Percentiles rank a stretch among this genome's conserved stretches.
Conservation (phyloP, 202 grass and related monocot species). For the Schoenoplectus triqueter region DNA sequence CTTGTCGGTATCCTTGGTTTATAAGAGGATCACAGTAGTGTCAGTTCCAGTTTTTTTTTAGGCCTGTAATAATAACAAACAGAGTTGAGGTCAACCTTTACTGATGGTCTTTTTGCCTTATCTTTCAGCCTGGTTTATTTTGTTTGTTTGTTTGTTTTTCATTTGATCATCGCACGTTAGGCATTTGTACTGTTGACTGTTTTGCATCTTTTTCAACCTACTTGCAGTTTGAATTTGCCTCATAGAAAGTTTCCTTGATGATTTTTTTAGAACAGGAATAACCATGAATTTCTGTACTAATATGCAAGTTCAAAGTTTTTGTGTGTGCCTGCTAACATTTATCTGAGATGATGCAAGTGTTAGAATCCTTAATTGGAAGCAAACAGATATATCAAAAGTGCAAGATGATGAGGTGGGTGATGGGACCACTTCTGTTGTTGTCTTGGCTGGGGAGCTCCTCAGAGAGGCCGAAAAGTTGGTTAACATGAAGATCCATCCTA, state of each 20-base stretch:
- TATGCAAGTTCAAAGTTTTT: not conserved
- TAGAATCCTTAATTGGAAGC: slow-evolving; percentile 15
- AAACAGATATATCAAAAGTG: slow-evolving; percentile 95
- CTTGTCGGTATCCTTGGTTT: slow-evolving; percentile 88
- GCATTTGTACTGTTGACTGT: not conserved
- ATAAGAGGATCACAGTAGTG: not conserved
- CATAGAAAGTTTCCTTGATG: not conserved
- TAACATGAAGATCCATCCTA: slow-evolving; percentile 95
- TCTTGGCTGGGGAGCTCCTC: slow-evolving; percentile 94
- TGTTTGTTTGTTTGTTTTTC: not conserved
- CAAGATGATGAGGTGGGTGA: slow-evolving; percentile 99
- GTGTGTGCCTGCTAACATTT: slow-evolving; percentile 13
- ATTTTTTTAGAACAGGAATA: not conserved
- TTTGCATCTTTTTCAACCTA: not conserved
- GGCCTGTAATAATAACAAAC: not conserved
- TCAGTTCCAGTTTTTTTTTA: not conserved
- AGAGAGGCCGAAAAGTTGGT: slow-evolving; percentile 84
- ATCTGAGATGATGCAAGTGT: slow-evolving; percentile 5
- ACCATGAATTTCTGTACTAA: not conserved
- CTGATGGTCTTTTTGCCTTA: not conserved
- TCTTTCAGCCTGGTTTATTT: not conserved
- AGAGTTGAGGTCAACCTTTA: not conserved
- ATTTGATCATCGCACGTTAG: not conserved
- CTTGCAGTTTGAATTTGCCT: not conserved
- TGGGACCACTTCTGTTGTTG: slow-evolving; percentile 92